phyloP scores from a whole-genome alignment of 306 rosid species.

The Echinosophora koreensis region DNA sequence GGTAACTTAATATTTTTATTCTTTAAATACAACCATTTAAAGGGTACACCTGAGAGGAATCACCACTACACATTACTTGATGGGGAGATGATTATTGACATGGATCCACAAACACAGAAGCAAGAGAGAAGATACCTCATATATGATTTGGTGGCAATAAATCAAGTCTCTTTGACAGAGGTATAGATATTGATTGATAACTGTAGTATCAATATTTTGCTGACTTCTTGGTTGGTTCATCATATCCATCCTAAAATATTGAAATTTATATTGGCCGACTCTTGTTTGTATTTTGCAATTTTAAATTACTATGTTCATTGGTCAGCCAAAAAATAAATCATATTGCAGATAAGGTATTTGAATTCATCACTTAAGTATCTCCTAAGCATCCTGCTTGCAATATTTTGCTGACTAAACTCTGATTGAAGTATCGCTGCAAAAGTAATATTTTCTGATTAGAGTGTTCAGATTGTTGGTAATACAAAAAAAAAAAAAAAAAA shows the following conservation, averaged over 20 bases:
- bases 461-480: conserved; percentile 21
- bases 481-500: neutral
- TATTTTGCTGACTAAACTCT: too few relatives aligned
- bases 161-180: conserved; percentile 78
- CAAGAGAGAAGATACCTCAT: conserved; percentile 98
- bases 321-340: conserved; percentile 11
- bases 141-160: conserved; percentile 91
- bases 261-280: conserved; percentile 12
- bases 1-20: neutral
- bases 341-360: conserved; percentile 37
- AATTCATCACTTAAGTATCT: conserved; percentile 32
- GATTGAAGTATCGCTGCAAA: conserved; percentile 21
- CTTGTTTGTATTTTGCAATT: conserved; percentile 33
- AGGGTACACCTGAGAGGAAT: conserved; percentile 81
- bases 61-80: conserved; percentile 96
- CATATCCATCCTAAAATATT: conserved; percentile 24
- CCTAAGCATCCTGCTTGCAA: neutral
- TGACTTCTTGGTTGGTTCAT: conserved; percentile 40
- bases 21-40: conserved; percentile 31
- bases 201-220: conserved; percentile 4
- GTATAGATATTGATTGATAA: conserved; percentile 51
- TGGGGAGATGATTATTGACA: conserved; percentile 97
- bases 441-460: neutral
- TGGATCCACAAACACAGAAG: conserved; percentile 76
- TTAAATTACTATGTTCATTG: neutral